Conservation (phyloP, 768 basidiomycete species). For the Suillus variegatus region DNA sequence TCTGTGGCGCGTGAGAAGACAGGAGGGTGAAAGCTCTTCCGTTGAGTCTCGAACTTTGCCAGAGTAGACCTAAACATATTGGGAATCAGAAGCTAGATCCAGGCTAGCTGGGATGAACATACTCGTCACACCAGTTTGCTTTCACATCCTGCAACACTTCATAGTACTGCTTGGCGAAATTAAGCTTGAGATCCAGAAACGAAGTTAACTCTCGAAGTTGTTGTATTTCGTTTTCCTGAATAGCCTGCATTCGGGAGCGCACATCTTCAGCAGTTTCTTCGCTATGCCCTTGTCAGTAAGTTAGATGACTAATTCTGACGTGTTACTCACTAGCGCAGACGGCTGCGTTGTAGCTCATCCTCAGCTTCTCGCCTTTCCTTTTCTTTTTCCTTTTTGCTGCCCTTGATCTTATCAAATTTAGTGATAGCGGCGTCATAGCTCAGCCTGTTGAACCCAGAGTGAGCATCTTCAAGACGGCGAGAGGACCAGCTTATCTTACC, state of each 20-base stretch:
- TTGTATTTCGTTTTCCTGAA: conserved; percentile 76
- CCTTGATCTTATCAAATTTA: conserved; percentile 68
- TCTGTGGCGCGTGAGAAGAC: conserved; percentile 18
- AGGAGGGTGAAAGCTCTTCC: conserved; percentile 19
- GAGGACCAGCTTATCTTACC: conserved; percentile 43
- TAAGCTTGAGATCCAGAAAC: conserved; percentile 73
- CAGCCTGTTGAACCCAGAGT: conserved; percentile 43
- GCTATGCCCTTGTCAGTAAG: conserved; percentile 39
- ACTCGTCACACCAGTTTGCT: conserved; percentile 69
- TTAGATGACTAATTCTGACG: background rate
- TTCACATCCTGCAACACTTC: conserved; percentile 74
- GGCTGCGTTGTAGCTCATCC: conserved; percentile 73
- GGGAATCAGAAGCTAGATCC: conserved; percentile 6
- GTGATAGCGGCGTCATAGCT: conserved; percentile 75
- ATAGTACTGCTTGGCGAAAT: conserved; percentile 71
- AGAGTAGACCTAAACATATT: conserved; percentile 29
- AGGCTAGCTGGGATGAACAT: conserved; percentile 22
- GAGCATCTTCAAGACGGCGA: background rate
- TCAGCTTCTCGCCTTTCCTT: conserved; percentile 73
- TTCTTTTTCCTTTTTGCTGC: conserved; percentile 81
- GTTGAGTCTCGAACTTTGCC: conserved; percentile 27
- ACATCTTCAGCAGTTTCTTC: conserved; percentile 88
- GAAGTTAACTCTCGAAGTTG: conserved; percentile 71
- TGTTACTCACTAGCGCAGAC: conserved; percentile 68
- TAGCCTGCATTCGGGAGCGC: conserved; percentile 72